Percentiles rank a stretch among this genome's conserved stretches.
Evolutionary conservation across 2,329 filamentous ascomycete species (phyloP).

Genomic region (Colletotrichum falcatum): DNA sequence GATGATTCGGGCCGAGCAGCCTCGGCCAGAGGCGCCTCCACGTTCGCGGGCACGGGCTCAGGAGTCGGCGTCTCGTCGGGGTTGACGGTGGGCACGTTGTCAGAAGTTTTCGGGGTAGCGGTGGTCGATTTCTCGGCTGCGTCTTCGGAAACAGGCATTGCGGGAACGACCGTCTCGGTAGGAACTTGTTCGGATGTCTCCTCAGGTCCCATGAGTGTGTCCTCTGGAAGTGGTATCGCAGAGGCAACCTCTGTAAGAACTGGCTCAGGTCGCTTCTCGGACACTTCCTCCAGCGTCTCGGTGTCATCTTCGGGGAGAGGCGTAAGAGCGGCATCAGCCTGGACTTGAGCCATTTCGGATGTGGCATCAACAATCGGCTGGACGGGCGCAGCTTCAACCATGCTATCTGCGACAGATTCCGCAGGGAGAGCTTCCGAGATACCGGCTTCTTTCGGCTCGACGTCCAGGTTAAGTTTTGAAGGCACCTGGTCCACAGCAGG

Average conservation of each 20-base stretch:
- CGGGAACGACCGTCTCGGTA: not conserved
- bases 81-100: not conserved
- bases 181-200: not conserved
- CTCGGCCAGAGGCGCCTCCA: slow-evolving; percentile 21
- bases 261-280: not conserved
- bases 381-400: not conserved
- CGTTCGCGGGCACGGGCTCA: slow-evolving; percentile 8
- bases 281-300: not conserved
- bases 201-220: not conserved
- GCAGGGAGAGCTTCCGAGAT: not conserved
- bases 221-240: not conserved
- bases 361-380: not conserved
- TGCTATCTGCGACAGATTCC: slow-evolving; percentile 10
- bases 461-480: not conserved
- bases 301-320: not conserved
- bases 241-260: not conserved
- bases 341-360: not conserved
- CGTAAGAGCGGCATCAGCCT: not conserved
- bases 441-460: not conserved
- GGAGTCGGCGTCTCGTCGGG: not conserved
- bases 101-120: not conserved
- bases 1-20: slow-evolving; percentile 28
- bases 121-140: not conserved
- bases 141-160: slow-evolving; percentile 3
- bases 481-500: not conserved